Evolutionary conservation across 805 yeast species (phyloP), one percentile per base, ranked within the genome.

Genomic region (Candida chauliodis): DNA sequence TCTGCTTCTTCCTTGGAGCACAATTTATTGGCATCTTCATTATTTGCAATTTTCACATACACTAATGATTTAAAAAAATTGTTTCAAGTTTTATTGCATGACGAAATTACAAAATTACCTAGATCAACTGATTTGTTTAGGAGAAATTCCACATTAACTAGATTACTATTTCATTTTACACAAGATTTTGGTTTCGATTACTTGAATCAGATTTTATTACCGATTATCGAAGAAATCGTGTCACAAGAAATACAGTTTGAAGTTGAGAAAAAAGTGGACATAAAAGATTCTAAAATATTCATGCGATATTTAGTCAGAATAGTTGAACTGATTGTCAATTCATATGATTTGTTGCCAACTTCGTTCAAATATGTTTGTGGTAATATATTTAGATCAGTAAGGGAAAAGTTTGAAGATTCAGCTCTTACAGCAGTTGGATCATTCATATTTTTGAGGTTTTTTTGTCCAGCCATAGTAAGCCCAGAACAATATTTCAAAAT

Each of bases 391-490:
- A 55, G 63, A 27, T 66, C 81, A 39, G 79, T 86, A 37, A 62
- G 71, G 20, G 59, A 61, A n/a, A 78, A 77, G 47, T 83, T 83
- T 48, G 79, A 76, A 27, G 83, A 82, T 27, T 73, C 81, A 31
- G 67, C 75, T 26, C 45, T 66, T 18, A 69, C 79, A 27, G 88
- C 95, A 1, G 83, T 88, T 19, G 95, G 96, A 0, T 89, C 95
- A 0, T 91, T 85, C 55, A 67, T 91, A 38, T 90, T 91, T 52
- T 66, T 91, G 48, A 67, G 96, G 43, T 86, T 82, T 58, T 75
- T 89, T 46, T 89, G 95, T 55, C 97, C 98, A 9, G 95, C 95
- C 0, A 80, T 90, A 49, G 90, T 90, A 10, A 79, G 88, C 23
- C 97, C 97, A 0, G 95, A 86, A 41, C 70, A 81, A 5, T 71